Conservation (phyloP, 371 early-diverging fungal species). For the Capillidium rhysosporum region DNA sequence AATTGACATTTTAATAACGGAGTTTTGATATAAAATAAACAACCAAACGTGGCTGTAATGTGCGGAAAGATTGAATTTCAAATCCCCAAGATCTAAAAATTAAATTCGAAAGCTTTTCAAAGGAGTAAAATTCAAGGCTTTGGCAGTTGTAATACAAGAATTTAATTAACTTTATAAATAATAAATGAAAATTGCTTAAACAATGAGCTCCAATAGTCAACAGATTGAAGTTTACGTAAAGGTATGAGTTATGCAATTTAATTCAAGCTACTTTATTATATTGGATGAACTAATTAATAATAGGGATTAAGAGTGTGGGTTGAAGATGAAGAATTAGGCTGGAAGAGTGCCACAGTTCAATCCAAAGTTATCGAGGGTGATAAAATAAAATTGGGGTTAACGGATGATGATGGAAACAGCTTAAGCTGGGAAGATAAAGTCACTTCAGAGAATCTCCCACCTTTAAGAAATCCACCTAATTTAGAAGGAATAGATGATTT, state of each 20-base stretch:
- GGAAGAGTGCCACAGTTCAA: slow-evolving; percentile 1
- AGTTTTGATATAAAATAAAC: too few species aligned
- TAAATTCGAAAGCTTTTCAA: too few species aligned
- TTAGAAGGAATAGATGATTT: slow-evolving; percentile 82
- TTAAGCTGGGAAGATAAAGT: not conserved
- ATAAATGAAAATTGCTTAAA: too few species aligned
- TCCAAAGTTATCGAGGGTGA: slow-evolving; percentile 10
- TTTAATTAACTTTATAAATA: too few species aligned
- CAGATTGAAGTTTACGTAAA: not conserved
- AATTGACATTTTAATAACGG: too few species aligned
- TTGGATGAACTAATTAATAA: not conserved
- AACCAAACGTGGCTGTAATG: too few species aligned
- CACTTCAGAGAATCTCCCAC: slow-evolving; percentile 46
- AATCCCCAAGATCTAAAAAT: too few species aligned
- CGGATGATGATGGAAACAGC: slow-evolving; percentile 37
- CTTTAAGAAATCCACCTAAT: slow-evolving; percentile 72
- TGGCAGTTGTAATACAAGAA: too few species aligned
- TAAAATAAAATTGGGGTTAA: slow-evolving; percentile 35
- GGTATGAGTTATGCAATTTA: not conserved
- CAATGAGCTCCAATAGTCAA: too few species aligned
- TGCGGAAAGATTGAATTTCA: too few species aligned
- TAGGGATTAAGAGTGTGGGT: slow-evolving; percentile 5
- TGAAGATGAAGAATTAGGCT: slow-evolving; percentile 2
- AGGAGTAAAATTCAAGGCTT: too few species aligned
- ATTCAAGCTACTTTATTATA: not conserved